phyloP scores from a whole-genome alignment of 106 monocot species.

The Dioscorea dumetorum region DNA sequence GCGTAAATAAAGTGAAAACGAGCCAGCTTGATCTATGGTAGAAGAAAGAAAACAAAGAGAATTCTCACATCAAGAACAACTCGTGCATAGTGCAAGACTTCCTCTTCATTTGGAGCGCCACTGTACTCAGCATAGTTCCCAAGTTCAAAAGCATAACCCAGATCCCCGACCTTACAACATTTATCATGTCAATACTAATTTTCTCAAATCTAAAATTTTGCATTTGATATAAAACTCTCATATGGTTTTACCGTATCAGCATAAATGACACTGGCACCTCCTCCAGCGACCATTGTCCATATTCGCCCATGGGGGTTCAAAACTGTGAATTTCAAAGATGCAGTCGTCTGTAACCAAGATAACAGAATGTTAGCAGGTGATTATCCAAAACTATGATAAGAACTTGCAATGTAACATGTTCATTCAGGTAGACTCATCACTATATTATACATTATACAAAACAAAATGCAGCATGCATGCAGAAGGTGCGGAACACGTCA shows the following conservation, averaged over 20 bases:
- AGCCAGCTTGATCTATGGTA: too few species aligned
- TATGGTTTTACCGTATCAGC: conserved; percentile 31
- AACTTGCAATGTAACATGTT: too few species aligned
- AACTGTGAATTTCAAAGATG: conserved; percentile 45
- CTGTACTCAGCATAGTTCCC: conserved; percentile 41
- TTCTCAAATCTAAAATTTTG: too few species aligned
- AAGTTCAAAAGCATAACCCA: conserved; percentile 35
- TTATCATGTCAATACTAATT: too few species aligned
- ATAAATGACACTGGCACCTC: conserved; percentile 46
- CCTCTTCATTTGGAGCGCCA: conserved; percentile 37
- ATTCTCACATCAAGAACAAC: conserved; percentile 31
- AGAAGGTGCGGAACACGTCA: too few species aligned
- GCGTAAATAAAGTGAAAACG: too few species aligned
- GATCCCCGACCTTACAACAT: conserved; percentile 21
- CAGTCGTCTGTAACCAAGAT: conserved; percentile 22
- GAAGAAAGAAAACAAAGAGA: not conserved
- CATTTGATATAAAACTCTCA: not conserved
- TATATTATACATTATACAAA: too few species aligned
- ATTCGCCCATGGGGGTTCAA: conserved; percentile 40
- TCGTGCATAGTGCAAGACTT: conserved; percentile 36
- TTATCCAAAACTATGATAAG: too few species aligned
- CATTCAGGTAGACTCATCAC: too few species aligned
- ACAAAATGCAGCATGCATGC: too few species aligned
- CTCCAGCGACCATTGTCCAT: conserved; percentile 52
- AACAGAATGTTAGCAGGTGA: not conserved